Evolutionary conservation across 1,139 yeast genomes (phyloP).

Genomic region (Sugiyamaella japonica): DNA sequence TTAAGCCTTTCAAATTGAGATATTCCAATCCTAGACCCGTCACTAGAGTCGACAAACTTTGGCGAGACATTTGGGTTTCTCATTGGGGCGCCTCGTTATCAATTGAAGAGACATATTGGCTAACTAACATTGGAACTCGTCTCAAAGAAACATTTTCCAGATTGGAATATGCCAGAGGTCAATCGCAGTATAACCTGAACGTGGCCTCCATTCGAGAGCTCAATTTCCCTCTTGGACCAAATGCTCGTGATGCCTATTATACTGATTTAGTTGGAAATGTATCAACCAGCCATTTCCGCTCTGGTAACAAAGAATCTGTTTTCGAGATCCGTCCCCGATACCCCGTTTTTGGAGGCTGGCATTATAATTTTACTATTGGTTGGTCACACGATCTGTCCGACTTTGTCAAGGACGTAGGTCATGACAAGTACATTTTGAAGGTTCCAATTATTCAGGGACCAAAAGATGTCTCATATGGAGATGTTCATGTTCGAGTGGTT

Average conservation of each 20-base stretch:
- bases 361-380: conserved; percentile 90
- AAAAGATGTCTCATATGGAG: conserved; percentile 60
- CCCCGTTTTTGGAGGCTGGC: conserved; percentile 96
- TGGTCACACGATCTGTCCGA: conserved; percentile 68
- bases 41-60: conserved; percentile 56
- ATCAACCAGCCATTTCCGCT: conserved; percentile 64
- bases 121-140: conserved; percentile 73
- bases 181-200: conserved; percentile 35
- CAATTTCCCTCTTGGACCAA: conserved; percentile 56
- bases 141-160: conserved; percentile 67
- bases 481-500: conserved; percentile 60
- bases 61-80: conserved; percentile 81
- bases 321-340: conserved; percentile 78
- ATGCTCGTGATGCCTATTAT: conserved; percentile 64
- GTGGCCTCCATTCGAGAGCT: conserved; percentile 42
- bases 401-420: conserved; percentile 47
- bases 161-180: conserved; percentile 63
- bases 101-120: conserved; percentile 81
- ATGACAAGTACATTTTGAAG: conserved; percentile 59
- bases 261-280: conserved; percentile 94
- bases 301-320: conserved; percentile 41
- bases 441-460: conserved; percentile 79
- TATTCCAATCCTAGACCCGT: conserved; percentile 72
- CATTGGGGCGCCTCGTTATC: conserved; percentile 67
- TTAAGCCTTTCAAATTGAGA: conserved; percentile 53